A percentile compares a stretch with the other conserved stretches of the same genome.
These are phyloP conservation scores for Pseudogymnoascus sp. DNA, from an alignment of 2,329 filamentous ascomycete species.

Conservation along the genomic window DNA sequence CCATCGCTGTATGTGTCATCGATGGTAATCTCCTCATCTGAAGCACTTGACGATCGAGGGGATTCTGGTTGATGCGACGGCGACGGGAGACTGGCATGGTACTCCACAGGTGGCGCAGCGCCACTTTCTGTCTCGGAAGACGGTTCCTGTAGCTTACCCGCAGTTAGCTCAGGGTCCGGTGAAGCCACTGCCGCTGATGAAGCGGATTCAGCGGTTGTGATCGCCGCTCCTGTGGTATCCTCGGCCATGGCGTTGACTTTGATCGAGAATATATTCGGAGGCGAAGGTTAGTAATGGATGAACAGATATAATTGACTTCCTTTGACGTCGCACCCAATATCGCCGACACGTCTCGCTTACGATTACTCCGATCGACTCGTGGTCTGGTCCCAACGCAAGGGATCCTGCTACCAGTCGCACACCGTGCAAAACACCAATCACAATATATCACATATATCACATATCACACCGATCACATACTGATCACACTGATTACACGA, in stretches of 20 bases:
- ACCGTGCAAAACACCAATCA: constrained; percentile 4
- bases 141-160: background rate
- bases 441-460: constrained; percentile 3
- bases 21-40: background rate
- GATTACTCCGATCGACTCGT: background rate
- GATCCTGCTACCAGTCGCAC: constrained; percentile 14
- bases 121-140: background rate
- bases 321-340: background rate
- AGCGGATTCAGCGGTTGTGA: background rate
- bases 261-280: background rate
- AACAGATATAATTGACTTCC: background rate
- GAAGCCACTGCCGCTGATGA: background rate
- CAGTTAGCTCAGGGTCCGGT: background rate
- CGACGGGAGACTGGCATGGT: background rate
- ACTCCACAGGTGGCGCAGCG: background rate
- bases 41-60: background rate
- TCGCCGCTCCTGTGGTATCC: background rate
- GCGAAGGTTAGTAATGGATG: background rate
- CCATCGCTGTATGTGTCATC: background rate
- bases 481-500: background rate
- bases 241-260: background rate
- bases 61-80: background rate
- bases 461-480: background rate
- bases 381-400: background rate
- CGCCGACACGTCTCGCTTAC: background rate